Conservation (phyloP, 108 stramenopile species). For the Parietichytrium sp. region DNA sequence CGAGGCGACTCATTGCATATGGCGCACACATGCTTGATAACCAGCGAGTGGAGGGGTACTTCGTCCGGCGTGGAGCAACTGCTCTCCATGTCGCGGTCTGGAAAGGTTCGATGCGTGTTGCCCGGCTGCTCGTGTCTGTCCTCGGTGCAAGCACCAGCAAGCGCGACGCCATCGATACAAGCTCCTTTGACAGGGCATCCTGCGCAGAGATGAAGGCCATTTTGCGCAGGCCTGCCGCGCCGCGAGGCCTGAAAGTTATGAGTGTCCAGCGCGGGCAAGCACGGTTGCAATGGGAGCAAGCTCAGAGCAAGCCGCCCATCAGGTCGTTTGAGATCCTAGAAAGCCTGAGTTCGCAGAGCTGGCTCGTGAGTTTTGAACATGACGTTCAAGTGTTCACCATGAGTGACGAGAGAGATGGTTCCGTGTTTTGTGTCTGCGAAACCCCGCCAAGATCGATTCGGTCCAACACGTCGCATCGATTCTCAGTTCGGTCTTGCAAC, state of each 20-base stretch:
- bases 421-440: not conserved
- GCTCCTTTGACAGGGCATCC: not conserved
- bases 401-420: not conserved
- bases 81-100: constrained; percentile 26
- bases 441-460: not conserved
- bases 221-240: not conserved
- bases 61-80: not conserved
- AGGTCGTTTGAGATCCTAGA: not conserved
- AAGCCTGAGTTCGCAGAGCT: not conserved
- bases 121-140: not conserved
- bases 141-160: not conserved
- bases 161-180: not conserved
- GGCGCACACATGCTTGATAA: not conserved
- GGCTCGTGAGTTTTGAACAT: not conserved
- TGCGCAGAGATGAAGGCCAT: not conserved
- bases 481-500: not conserved
- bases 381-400: not conserved
- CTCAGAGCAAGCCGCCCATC: not conserved
- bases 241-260: not conserved
- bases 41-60: too few species aligned
- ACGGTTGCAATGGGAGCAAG: not conserved
- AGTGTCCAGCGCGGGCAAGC: not conserved
- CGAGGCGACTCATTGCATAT: not conserved
- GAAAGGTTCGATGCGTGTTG: not conserved
- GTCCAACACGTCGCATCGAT: not conserved